phyloP scores from a whole-genome alignment of 306 rosid genomes.

The Argentina anserina region DNA sequence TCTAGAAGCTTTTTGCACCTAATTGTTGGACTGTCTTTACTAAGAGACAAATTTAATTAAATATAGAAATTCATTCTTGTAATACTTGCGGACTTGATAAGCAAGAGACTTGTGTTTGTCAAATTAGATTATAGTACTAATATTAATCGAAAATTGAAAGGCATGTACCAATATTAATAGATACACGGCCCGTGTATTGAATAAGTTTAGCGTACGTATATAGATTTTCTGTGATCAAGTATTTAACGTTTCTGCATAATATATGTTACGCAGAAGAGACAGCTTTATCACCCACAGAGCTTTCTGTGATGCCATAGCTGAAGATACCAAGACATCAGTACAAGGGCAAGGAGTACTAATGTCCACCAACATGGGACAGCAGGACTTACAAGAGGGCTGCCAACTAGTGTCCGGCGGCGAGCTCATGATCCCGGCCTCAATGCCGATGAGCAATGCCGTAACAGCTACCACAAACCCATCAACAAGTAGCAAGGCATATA shows the following conservation, averaged over 20 bases:
- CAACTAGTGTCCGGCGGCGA: conserved; percentile 39
- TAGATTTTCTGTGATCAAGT: not conserved
- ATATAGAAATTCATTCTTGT: not conserved
- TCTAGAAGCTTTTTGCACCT: not conserved
- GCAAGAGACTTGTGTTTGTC: not conserved
- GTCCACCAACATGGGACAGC: conserved; percentile 24
- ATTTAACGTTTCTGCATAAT: not conserved
- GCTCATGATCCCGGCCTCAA: conserved; percentile 36
- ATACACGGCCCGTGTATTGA: too few relatives aligned
- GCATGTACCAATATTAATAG: too few relatives aligned
- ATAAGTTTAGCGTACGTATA: too few relatives aligned
- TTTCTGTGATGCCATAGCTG: conserved; percentile 78
- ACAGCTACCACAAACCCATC: conserved; percentile 24
- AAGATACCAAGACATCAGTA: conserved; percentile 59
- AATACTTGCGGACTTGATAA: not conserved
- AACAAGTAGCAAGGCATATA: conserved; percentile 17
- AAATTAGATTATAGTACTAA: not conserved
- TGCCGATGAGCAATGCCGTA: conserved; percentile 21
- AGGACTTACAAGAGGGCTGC: conserved; percentile 20
- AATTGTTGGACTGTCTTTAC: too few relatives aligned
- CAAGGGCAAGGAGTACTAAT: conserved; percentile 19
- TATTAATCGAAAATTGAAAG: not conserved
- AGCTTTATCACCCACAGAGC: conserved; percentile 95
- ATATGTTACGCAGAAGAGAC: conserved; percentile 60
- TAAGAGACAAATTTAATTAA: not conserved